phyloP scores from a whole-genome alignment of 2,329 filamentous ascomycete species.

The Fusarium haematococcum region DNA sequence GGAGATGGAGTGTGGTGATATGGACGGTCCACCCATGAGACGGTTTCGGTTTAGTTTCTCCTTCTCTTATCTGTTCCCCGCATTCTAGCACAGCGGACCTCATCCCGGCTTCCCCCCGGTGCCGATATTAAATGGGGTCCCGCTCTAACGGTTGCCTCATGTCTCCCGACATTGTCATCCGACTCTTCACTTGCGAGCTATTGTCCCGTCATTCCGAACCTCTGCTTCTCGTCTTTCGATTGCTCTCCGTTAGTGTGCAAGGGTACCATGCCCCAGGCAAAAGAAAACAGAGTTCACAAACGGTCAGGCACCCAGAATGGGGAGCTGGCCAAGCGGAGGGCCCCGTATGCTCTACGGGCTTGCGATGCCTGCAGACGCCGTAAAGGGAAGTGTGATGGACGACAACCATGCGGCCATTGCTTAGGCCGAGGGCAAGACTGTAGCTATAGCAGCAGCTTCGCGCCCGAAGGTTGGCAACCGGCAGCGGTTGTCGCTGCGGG shows the following conservation, averaged over 20 bases:
- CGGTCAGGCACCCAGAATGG: neutral
- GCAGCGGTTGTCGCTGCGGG: neutral
- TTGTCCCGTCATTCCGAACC: neutral
- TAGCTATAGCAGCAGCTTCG: constrained; percentile 14
- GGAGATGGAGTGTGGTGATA: neutral
- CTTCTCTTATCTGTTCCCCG: neutral
- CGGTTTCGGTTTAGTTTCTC: neutral
- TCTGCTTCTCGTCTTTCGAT: neutral
- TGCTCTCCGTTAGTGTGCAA: neutral
- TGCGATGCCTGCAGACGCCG: constrained; percentile 41
- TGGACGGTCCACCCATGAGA: neutral
- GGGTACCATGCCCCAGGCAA: neutral
- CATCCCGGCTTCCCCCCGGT: neutral
- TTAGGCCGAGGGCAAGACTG: constrained; percentile 22
- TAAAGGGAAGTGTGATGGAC: constrained; percentile 40
- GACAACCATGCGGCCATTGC: constrained; percentile 37
- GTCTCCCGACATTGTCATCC: neutral
- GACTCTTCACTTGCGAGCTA: neutral
- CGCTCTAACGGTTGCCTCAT: neutral
- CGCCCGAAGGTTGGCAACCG: neutral
- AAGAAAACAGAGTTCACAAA: neutral
- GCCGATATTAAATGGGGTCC: neutral
- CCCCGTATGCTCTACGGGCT: constrained; percentile 36
- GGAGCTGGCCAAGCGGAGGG: constrained; percentile 14
- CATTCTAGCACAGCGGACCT: neutral